Percentiles rank a stretch among this genome's conserved stretches.
Evolutionary conservation across 768 basidiomycete genomes (phyloP).

Genomic region (Piloderma croceum): DNA sequence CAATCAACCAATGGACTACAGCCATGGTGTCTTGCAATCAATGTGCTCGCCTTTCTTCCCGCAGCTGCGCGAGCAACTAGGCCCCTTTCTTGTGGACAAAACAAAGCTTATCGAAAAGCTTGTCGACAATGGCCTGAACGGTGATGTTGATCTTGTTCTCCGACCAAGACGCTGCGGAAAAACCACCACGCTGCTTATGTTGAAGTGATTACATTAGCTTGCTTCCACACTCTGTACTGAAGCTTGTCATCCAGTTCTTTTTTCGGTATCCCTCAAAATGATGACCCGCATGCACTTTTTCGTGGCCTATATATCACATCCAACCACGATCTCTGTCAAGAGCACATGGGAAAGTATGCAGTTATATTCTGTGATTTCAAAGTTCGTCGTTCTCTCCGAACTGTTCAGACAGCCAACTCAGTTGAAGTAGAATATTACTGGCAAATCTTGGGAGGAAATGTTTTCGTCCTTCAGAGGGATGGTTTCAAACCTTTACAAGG

Average conservation of each 20-base stretch:
- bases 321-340: constrained; percentile 10
- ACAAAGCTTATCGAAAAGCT: constrained; percentile 15
- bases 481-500: constrained; percentile 6
- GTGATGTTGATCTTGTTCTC: constrained; percentile 11
- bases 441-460: constrained; percentile 10
- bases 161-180: constrained; percentile 13
- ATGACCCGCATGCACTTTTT: too few relatives aligned
- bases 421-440: constrained; percentile 8
- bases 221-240: too few relatives aligned
- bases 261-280: constrained; percentile 9
- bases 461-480: constrained; percentile 1
- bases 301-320: constrained; percentile 11
- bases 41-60: constrained; percentile 10
- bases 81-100: constrained; percentile 12
- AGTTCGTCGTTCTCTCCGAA: constrained; percentile 10
- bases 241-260: too few relatives aligned
- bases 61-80: constrained; percentile 6
- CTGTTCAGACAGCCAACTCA: constrained; percentile 7
- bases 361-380: constrained; percentile 11
- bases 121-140: constrained; percentile 4
- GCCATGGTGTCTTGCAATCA: constrained; percentile 6
- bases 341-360: constrained; percentile 15
- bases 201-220: constrained; percentile 6
- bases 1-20: too few relatives aligned
- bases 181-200: constrained; percentile 13